A percentile compares a stretch with the other conserved stretches of the same genome.
phyloP scores from a whole-genome alignment of 2,329 filamentous ascomycete species.

The Myrmaecium sp. region DNA sequence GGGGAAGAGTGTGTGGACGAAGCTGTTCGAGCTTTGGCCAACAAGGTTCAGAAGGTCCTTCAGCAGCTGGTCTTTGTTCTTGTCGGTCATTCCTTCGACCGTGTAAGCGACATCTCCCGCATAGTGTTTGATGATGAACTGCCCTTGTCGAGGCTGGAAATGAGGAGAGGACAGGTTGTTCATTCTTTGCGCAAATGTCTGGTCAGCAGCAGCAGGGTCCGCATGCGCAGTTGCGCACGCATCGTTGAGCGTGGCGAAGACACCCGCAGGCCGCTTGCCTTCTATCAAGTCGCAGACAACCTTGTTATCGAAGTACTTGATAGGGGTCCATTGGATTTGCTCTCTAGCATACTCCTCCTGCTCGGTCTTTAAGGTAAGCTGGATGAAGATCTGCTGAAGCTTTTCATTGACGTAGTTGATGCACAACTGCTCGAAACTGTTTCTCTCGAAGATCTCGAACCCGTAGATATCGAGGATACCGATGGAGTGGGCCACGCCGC shows the following conservation, averaged over 20 bases:
- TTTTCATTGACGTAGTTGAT: slow-evolving; percentile 99
- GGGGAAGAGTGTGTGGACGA: slow-evolving; percentile 80
- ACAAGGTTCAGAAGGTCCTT: slow-evolving; percentile 87
- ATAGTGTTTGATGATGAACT: slow-evolving; percentile 98
- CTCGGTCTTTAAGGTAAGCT: slow-evolving; percentile 87
- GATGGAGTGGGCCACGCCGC: slow-evolving; percentile 64
- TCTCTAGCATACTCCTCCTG: slow-evolving; percentile 94
- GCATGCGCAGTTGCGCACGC: slow-evolving; percentile 97
- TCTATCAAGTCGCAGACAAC: slow-evolving; percentile 96
- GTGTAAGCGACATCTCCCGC: slow-evolving; percentile 92
- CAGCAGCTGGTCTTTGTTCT: slow-evolving; percentile 94
- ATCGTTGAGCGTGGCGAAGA: slow-evolving; percentile 93
- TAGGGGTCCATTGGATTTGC: slow-evolving; percentile 96
- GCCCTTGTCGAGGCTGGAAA: slow-evolving; percentile 79
- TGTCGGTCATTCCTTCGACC: slow-evolving; percentile 93
- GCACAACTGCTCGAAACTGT: slow-evolving; percentile 97
- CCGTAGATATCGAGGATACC: slow-evolving; percentile 98
- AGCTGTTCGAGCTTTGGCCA: slow-evolving; percentile 65
- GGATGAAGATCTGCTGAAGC: slow-evolving; percentile 97
- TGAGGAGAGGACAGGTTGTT: slow-evolving; percentile 75
- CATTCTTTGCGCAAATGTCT: slow-evolving; percentile 86
- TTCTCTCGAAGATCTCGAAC: slow-evolving; percentile 96
- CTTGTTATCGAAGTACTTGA: slow-evolving; percentile 99
- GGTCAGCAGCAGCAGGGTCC: slow-evolving; percentile 82
- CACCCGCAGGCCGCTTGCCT: slow-evolving; percentile 70